Base-by-base conservation (phyloP, 2,329 filamentous ascomycete species). In the Fusarium sarcochroum region DNA sequence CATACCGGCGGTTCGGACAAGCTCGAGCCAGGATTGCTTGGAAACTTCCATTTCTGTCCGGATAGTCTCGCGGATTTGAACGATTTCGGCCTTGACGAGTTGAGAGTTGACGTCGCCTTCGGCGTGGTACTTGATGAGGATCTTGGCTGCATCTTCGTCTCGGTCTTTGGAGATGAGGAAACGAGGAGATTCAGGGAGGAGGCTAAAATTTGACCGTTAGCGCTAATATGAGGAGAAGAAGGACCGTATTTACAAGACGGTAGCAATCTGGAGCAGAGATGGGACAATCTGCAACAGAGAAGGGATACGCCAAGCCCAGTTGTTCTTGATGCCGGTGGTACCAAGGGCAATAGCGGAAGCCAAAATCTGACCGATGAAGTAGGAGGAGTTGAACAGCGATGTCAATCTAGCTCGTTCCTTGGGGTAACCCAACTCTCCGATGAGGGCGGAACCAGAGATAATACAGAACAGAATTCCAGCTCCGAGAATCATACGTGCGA, bases 401-500 rank as follows among this genome's bases (percentile, higher is more conserved):
- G 70, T 73, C 53, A 89, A 69, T n/a, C 86, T 80, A 1, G 87
- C 81, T 63, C 88, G 85, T 75, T 89, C 87, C 73, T 87, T 89
- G 4, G 87, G 87, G 71, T 89, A 84, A 2, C 83, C 86, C 25
- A 90, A 78, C 72, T 90, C 88, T 76, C 86, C 87, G 27, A 90
- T 86, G 49, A 89, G 77, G 34, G 85, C 82, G 2, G 87, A 85
- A 6, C 85, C 87, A 3, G 86, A 84, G 34, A 89, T 85, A 63
- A 89, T 89, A 61, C 83, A 85, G 67, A 86, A 87, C 0, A 86
- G 84, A 47, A 90, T 87, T n/a, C 88, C 88, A 23, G 86, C 84
- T 17, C 88, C 88, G n/a, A 90, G 83, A 25, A 90, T 78, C 59
- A 88, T 82, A 56, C 88, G 85, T 14, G 87, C 82, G 20, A 89